Percentiles rank a stretch among this genome's conserved stretches.
These are phyloP conservation scores for Xylariaceae sp. DNA, from an alignment of 2,329 filamentous ascomycete species.

Conservation along the genomic window DNA sequence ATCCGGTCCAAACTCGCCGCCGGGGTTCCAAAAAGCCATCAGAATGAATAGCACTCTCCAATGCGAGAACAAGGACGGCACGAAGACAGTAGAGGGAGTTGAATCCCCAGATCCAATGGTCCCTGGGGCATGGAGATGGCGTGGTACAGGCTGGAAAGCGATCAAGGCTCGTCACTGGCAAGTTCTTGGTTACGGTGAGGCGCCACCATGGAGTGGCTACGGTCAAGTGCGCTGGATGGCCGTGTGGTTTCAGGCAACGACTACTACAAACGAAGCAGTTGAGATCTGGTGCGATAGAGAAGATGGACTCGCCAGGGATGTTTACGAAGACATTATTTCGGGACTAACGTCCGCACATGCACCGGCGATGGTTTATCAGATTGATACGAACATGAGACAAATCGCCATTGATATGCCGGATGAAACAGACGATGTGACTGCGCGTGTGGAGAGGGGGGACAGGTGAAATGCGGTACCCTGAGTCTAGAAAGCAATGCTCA, in stretches of 20 bases:
- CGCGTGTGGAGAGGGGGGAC: no score
- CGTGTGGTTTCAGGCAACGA: slow-evolving; percentile 77
- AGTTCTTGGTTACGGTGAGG: slow-evolving; percentile 69
- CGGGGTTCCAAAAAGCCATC: slow-evolving; percentile 36
- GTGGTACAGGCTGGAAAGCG: slow-evolving; percentile 70
- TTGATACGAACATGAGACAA: slow-evolving; percentile 45
- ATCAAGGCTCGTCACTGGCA: slow-evolving; percentile 77
- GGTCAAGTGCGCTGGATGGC: slow-evolving; percentile 65
- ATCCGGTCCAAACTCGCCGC: neutral
- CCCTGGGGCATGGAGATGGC: slow-evolving; percentile 64
- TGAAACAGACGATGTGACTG: no score
- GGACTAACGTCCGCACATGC: slow-evolving; percentile 53
- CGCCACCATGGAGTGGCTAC: slow-evolving; percentile 24
- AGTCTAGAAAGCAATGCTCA: no score
- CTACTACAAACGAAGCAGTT: slow-evolving; percentile 78
- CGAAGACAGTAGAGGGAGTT: slow-evolving; percentile 63
- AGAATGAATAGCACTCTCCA: slow-evolving; percentile 69
- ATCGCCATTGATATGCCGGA: slow-evolving; percentile 42
- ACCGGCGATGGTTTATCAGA: slow-evolving; percentile 50
- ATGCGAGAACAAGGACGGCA: slow-evolving; percentile 43
- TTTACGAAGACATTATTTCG: slow-evolving; percentile 53
- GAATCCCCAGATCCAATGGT: slow-evolving; percentile 47
- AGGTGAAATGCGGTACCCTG: no score
- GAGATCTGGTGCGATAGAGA: slow-evolving; percentile 69
- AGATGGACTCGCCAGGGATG: slow-evolving; percentile 56